A percentile compares a stretch with the other conserved stretches of the same genome.
These are phyloP conservation scores for Macadamia tetraphylla DNA, from an alignment of 164 flowering plant species.

Conservation along the genomic window DNA sequence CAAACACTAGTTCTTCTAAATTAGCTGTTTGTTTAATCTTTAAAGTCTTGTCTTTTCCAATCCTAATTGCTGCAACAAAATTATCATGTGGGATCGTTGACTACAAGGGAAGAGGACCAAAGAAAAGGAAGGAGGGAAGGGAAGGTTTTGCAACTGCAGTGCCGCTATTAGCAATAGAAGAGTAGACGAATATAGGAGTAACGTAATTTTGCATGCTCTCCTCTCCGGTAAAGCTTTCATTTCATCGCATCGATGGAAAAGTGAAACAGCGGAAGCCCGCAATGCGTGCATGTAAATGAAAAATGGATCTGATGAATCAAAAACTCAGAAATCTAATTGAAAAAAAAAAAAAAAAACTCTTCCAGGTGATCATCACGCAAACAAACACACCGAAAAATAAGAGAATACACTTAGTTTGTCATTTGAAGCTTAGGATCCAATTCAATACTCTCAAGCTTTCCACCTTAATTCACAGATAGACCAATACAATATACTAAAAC, in stretches of 20 bases:
- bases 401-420: conserved; percentile 2
- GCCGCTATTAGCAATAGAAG: too few species aligned
- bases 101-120: neutral
- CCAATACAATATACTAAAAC: neutral
- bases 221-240: neutral
- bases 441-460: conserved; percentile 8
- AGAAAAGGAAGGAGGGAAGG: neutral
- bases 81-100: neutral
- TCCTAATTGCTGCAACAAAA: neutral
- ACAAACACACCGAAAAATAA: neutral
- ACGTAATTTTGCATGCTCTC: too few species aligned
- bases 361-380: neutral
- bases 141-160: too few species aligned
- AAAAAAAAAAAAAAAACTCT: conserved; percentile 8
- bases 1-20: neutral
- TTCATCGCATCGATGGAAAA: neutral
- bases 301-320: conserved; percentile 15
- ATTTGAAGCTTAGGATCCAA: conserved; percentile 20
- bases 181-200: too few species aligned
- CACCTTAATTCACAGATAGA: conserved; percentile 2
- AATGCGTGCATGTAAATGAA: neutral
- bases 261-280: neutral
- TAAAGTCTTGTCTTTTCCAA: neutral
- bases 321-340: conserved; percentile 7
- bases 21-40: neutral